A percentile compares a stretch with the other conserved stretches of the same genome.
Evolutionary conservation across 176 grass and related monocot species (phyloP).

Genomic region (Musa beccarii): DNA sequence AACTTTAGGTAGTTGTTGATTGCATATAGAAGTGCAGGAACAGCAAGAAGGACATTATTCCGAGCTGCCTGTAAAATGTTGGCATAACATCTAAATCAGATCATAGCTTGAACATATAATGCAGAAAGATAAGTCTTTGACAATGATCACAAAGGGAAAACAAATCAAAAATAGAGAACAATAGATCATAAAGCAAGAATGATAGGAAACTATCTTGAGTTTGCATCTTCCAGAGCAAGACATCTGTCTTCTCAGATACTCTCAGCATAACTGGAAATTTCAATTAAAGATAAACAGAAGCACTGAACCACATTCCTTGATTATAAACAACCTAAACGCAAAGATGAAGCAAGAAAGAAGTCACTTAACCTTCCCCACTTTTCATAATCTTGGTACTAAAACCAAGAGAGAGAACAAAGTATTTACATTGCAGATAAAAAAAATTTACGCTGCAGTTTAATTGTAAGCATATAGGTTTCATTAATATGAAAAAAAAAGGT

Average conservation of each 20-base stretch:
- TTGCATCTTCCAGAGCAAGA: background rate
- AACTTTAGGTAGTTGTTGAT: conserved; percentile 99
- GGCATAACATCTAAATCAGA: background rate
- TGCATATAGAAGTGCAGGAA: conserved; percentile 91
- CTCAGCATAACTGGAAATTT: background rate
- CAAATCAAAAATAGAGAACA: background rate
- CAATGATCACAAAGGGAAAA: background rate
- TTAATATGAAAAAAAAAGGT: too few species aligned
- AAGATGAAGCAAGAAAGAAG: too few species aligned
- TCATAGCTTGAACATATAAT: background rate
- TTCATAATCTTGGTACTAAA: too few species aligned
- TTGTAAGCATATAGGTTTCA: too few species aligned
- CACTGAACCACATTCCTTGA: background rate
- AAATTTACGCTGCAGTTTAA: too few species aligned
- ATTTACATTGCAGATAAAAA: too few species aligned
- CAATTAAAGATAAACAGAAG: background rate
- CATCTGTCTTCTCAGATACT: too few species aligned
- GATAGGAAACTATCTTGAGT: background rate
- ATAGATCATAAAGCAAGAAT: background rate
- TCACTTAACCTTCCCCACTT: too few species aligned
- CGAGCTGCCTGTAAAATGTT: conserved; percentile 65
- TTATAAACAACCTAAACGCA: too few species aligned
- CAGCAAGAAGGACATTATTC: conserved; percentile 86
- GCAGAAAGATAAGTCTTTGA: background rate
- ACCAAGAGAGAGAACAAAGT: too few species aligned